phyloP scores from a whole-genome alignment of 305 asterid genomes.

The Solanum hybrid region DNA sequence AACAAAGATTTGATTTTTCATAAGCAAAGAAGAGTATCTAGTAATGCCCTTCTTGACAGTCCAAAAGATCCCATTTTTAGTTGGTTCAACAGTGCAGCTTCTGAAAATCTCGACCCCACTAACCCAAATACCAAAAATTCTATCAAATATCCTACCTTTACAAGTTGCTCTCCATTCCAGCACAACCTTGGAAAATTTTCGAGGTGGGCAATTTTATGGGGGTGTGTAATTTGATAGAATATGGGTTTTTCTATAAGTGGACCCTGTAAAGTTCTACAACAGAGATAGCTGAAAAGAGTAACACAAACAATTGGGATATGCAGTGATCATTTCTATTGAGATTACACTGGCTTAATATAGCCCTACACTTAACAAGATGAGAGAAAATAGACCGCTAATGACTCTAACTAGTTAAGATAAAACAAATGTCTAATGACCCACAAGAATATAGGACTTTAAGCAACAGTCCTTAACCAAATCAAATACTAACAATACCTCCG shows the following conservation, averaged over 20 bases:
- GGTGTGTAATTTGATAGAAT: slow-evolving; percentile 52
- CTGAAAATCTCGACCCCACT: slow-evolving; percentile 79
- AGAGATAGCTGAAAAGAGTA: too few relatives aligned
- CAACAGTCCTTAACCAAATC: neutral
- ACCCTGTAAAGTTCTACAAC: slow-evolving; percentile 4
- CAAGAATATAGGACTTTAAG: neutral
- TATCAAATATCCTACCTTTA: slow-evolving; percentile 73
- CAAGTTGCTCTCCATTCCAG: slow-evolving; percentile 71
- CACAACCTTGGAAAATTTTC: slow-evolving; percentile 38
- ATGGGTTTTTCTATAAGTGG: slow-evolving; percentile 57
- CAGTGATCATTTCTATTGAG: neutral
- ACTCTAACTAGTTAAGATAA: too few relatives aligned
- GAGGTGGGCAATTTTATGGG: slow-evolving; percentile 47
- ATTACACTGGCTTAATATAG: neutral
- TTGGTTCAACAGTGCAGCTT: slow-evolving; percentile 86
- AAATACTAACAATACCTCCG: neutral
- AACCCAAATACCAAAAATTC: slow-evolving; percentile 85
- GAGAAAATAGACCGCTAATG: neutral
- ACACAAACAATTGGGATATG: too few relatives aligned
- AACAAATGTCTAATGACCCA: neutral
- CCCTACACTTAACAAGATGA: neutral
- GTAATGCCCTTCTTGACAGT: slow-evolving; percentile 69
- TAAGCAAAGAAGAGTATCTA: slow-evolving; percentile 60
- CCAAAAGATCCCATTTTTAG: slow-evolving; percentile 60
- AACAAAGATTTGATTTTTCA: slow-evolving; percentile 42